Percentiles rank a stretch among this genome's conserved stretches.
These are phyloP conservation scores for Calamus simplicifolius DNA, from an alignment of 176 grass and related monocot genomes.

Conservation along the genomic window DNA sequence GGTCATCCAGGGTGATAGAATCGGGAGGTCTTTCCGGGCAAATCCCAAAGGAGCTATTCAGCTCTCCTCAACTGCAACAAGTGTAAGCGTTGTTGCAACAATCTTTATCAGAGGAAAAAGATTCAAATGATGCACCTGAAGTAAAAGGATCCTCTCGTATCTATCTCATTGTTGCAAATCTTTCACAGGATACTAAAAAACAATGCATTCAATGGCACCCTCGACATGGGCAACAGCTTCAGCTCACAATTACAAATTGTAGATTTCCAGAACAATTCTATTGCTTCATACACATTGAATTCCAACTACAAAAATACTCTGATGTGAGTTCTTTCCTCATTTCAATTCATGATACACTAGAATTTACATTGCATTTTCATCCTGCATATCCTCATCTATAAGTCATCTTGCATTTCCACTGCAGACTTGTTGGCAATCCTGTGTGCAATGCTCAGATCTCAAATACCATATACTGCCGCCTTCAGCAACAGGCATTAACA, in stretches of 20 bases:
- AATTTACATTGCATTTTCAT: too few relatives aligned
- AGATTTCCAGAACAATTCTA: conserved; percentile 59
- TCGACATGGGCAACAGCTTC: conserved; percentile 48
- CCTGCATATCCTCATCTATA: too few relatives aligned
- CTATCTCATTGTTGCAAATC: too few relatives aligned
- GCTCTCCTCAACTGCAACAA: conserved; percentile 61
- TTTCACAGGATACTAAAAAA: conserved; percentile 40
- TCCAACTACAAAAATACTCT: conserved; percentile 43
- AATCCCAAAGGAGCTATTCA: conserved; percentile 53
- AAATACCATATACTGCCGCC: conserved; percentile 31
- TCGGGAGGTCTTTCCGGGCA: conserved; percentile 56
- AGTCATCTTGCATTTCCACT: neutral
- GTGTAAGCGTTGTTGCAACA: conserved; percentile 49
- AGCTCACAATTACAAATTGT: conserved; percentile 39
- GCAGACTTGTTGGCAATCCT: conserved; percentile 62
- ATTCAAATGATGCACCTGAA: too few relatives aligned
- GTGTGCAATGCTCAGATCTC: conserved; percentile 35
- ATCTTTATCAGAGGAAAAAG: too few relatives aligned
- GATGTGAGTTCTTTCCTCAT: conserved; percentile 19
- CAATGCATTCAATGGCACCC: conserved; percentile 41
- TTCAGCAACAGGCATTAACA: conserved; percentile 1
- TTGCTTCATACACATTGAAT: conserved; percentile 16
- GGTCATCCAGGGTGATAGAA: conserved; percentile 59
- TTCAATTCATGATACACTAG: too few relatives aligned
- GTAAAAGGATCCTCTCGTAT: too few relatives aligned